phyloP scores from a whole-genome alignment of 2,329 filamentous ascomycete genomes.

The Sarocladium kiliense region DNA sequence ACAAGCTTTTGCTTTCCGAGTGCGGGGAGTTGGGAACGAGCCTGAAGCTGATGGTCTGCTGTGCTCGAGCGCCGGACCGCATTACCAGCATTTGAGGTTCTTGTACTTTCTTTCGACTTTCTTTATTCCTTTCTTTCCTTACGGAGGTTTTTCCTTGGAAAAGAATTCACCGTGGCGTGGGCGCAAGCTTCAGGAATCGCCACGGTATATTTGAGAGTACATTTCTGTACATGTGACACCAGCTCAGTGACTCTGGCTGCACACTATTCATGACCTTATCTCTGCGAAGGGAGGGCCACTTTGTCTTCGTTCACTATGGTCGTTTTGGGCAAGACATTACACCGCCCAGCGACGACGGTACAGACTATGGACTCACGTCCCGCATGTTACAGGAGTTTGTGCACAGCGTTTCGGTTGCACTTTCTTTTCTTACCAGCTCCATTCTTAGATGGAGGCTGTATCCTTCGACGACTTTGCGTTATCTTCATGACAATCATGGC shows the following conservation, averaged over 20 bases:
- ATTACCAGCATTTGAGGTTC: conserved; percentile 24
- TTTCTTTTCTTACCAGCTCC: conserved; percentile 1
- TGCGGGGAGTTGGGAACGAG: conserved; percentile 84
- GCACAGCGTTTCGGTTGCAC: not conserved
- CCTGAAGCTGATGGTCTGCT: conserved; percentile 85
- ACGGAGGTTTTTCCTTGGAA: not conserved
- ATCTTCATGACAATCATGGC: not conserved
- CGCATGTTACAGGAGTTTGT: conserved; percentile 10
- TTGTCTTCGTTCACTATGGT: not conserved
- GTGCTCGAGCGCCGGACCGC: conserved; percentile 73
- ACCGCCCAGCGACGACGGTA: not conserved
- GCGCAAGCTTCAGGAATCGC: not conserved
- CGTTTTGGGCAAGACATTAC: not conserved
- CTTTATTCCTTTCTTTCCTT: not conserved
- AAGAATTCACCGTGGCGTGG: not conserved
- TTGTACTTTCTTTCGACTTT: not conserved
- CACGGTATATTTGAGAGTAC: not conserved
- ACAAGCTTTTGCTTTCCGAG: conserved; percentile 70
- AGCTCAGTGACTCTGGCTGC: too few species aligned
- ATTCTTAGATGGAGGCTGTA: not conserved
- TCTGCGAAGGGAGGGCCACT: not conserved
- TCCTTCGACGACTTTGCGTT: not conserved
- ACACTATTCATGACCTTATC: not conserved
- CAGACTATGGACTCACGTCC: conserved; percentile 8
- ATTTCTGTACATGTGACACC: not conserved